phyloP scores from a whole-genome alignment of 2,329 filamentous ascomycete genomes.

The Ophiosphaerella herpotricha region DNA sequence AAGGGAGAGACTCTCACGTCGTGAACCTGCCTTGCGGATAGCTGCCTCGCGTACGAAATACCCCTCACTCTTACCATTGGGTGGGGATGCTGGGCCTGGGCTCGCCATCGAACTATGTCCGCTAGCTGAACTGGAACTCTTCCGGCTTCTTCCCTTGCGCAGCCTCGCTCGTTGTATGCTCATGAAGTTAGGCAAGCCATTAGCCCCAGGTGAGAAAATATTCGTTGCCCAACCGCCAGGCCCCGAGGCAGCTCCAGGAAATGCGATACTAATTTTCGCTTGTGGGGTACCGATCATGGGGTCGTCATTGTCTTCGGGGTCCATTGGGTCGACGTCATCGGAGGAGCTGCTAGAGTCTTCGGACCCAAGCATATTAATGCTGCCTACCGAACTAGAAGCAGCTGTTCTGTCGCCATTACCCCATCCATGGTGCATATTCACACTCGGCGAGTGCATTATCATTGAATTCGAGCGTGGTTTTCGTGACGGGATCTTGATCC shows the following conservation, averaged over 20 bases:
- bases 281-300: slow-evolving; percentile 84
- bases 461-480: slow-evolving; percentile 50
- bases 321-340: slow-evolving; percentile 58
- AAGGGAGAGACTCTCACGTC: slow-evolving; percentile 87
- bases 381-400: slow-evolving; percentile 77
- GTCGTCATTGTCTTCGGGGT: slow-evolving; percentile 61
- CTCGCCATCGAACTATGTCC: slow-evolving; percentile 70
- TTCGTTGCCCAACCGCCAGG: slow-evolving; percentile 64
- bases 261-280: slow-evolving; percentile 61
- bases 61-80: slow-evolving; percentile 60
- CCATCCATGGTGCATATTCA: slow-evolving; percentile 65
- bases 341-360: slow-evolving; percentile 76
- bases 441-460: slow-evolving; percentile 67
- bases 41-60: slow-evolving; percentile 60
- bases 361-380: slow-evolving; percentile 76
- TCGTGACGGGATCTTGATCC: slow-evolving; percentile 62
- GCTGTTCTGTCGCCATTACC: slow-evolving; percentile 55
- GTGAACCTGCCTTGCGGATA: slow-evolving; percentile 57
- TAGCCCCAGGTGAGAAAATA: slow-evolving; percentile 62
- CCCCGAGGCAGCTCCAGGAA: slow-evolving; percentile 44
- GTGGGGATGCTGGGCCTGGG: slow-evolving; percentile 77
- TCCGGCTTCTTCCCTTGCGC: slow-evolving; percentile 63
- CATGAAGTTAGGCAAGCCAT: slow-evolving; percentile 73
- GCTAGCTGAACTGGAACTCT: slow-evolving; percentile 72
- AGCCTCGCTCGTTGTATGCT: slow-evolving; percentile 72